Evolutionary conservation across 768 basidiomycete genomes (phyloP), one percentile per base, ranked within the genome.

Genomic region (Gymnopilus junonius): DNA sequence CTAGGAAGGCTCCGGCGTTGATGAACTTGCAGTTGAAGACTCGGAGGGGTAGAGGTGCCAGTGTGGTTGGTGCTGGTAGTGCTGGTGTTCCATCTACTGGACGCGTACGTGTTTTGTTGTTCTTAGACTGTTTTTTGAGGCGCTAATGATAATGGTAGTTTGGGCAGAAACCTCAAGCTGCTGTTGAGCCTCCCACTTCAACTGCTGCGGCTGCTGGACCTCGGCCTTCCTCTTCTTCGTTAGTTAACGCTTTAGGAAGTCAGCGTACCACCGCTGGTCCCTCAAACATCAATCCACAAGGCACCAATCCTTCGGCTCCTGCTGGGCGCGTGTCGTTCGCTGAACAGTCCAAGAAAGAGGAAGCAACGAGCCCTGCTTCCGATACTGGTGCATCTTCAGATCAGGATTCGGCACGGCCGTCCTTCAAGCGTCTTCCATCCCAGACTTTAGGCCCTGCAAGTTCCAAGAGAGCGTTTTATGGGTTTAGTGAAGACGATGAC

Each of bases 341-440:
- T 25, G 42, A 39, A 40, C 61, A 66, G 27, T 1, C 23, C 62
- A 70, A 51, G 62, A 64, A 35, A 61, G 62, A 37, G 51, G 59
- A 20, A 63, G 65, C 8, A 31, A 39, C 8, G 14, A 48, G 32
- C 51, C 58, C 25, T 35, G 27, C 17, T n/a, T 74, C 74, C 1
- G 58, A 59, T 21, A 55, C 43, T 14, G 53, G 46, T 12, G 62
- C 54, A 43, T 45, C 59, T 37, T 55, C 48, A 3, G 55, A 57
- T 14, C 56, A 58, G 54, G 64, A 64, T 27, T 64, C 61, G 17
- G 37, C 25, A n/a, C 71, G 91, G 1, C 91, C 91, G 11, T 81
- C 86, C 29, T 92, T 91, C 70, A 93, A 93, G 79, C 79, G 91
- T 46, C 72, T 90, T 37, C 86, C 91, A 1, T 90, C 88, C 50